Evolutionary conservation across 352 stramenopile genomes (phyloP).

Genomic region (Elongisporangium undulatum): DNA sequence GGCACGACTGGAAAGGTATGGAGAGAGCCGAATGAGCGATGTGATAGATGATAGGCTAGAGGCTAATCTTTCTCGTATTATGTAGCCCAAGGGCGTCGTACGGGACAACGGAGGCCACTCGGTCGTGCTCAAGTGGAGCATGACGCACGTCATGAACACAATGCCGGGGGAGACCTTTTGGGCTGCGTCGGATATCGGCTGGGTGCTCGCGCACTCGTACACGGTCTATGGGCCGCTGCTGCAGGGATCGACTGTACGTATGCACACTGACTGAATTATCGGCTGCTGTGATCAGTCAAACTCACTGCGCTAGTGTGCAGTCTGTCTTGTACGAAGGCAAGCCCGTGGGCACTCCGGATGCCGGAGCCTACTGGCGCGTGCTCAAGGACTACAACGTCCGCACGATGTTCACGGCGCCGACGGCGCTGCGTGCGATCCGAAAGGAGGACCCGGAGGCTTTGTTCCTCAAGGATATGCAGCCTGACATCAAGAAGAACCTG

Average conservation of each 20-base stretch:
- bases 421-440: constrained; percentile 84
- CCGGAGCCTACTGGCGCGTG: constrained; percentile 84
- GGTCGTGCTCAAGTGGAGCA: constrained; percentile 86
- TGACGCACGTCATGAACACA: constrained; percentile 78
- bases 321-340: constrained; percentile 90
- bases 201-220: constrained; percentile 88
- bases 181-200: constrained; percentile 86
- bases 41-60: too few relatives aligned
- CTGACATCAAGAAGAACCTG: constrained; percentile 40
- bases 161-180: constrained; percentile 76
- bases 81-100: constrained; percentile 69
- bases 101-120: constrained; percentile 74
- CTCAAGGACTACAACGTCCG: constrained; percentile 84
- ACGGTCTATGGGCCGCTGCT: constrained; percentile 88
- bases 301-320: constrained; percentile 11
- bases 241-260: constrained; percentile 64
- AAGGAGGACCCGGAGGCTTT: constrained; percentile 74
- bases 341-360: constrained; percentile 82
- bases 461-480: constrained; percentile 41
- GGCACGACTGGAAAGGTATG: constrained; percentile 54
- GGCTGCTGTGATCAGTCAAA: neutral
- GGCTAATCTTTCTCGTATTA: too few relatives aligned
- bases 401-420: constrained; percentile 90
- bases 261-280: neutral
- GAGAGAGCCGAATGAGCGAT: neutral